Percentiles rank a stretch among this genome's conserved stretches.
These are phyloP conservation scores for Strobilomyces dryophilus DNA, from an alignment of 768 basidiomycete genomes.

Conservation along the genomic window DNA sequence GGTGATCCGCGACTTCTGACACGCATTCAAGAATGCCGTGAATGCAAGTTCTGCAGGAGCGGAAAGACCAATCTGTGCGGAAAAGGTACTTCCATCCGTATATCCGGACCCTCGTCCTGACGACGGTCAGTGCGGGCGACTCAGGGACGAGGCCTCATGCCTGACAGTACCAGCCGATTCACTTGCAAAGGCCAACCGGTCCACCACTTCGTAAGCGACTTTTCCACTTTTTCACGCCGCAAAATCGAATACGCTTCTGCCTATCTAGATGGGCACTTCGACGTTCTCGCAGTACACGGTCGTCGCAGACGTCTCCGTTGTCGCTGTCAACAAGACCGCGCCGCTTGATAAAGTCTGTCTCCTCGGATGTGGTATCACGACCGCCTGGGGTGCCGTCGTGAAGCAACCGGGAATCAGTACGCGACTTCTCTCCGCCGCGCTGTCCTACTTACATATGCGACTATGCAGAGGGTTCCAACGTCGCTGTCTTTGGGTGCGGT, in stretches of 20 bases:
- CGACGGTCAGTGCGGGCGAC: conserved; percentile 71
- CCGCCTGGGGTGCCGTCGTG: conserved; percentile 94
- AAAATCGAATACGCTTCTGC: background rate
- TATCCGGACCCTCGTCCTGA: background rate
- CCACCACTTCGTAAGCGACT: conserved; percentile 77
- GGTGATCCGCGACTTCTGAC: background rate
- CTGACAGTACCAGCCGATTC: conserved; percentile 86
- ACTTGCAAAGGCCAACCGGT: conserved; percentile 82
- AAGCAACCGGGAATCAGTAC: conserved; percentile 85
- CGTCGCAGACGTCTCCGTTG: conserved; percentile 94
- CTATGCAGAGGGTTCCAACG: conserved; percentile 67
- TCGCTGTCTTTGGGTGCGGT: conserved; percentile 95
- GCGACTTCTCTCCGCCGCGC: conserved; percentile 23
- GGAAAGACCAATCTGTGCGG: conserved; percentile 99
- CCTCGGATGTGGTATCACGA: conserved; percentile 94
- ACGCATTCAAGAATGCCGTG: conserved; percentile 64
- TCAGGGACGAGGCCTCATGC: conserved; percentile 94
- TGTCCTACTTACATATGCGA: background rate
- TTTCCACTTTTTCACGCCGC: background rate
- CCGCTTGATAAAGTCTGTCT: conserved; percentile 96
- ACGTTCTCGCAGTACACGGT: conserved; percentile 99
- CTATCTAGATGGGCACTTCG: conserved; percentile 88
- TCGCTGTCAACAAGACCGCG: conserved; percentile 79
- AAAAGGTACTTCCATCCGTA: conserved; percentile 49
- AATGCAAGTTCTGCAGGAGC: conserved; percentile 99